Evolutionary conservation across 495 filamentous ascomycete genomes (phyloP).

Genomic region (Penicillium macrosclerotiorum): DNA sequence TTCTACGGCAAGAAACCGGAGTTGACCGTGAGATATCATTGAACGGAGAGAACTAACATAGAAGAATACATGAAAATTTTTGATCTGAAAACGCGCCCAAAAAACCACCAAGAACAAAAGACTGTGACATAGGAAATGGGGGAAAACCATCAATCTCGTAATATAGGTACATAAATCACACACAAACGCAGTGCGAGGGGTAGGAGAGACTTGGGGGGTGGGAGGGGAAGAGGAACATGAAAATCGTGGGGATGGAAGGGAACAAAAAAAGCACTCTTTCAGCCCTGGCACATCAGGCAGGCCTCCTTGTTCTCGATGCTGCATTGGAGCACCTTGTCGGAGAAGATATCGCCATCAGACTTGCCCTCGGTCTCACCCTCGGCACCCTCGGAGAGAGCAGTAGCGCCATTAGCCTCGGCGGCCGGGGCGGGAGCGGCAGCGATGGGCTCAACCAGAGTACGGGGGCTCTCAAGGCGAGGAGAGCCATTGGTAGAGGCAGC

Average conservation of each 20-base stretch:
- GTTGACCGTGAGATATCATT: too few relatives aligned
- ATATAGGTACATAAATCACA: slow-evolving; percentile 38
- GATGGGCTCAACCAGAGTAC: slow-evolving; percentile 67
- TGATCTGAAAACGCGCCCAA: too few relatives aligned
- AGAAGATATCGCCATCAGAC: slow-evolving; percentile 74
- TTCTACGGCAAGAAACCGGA: too few relatives aligned
- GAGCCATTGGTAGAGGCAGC: slow-evolving; percentile 10
- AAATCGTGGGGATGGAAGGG: slow-evolving; percentile 16
- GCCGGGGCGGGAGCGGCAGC: slow-evolving; percentile 35
- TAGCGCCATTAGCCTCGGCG: slow-evolving; percentile 11
- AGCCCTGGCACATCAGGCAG: slow-evolving; percentile 90
- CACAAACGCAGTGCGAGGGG: slow-evolving; percentile 4
- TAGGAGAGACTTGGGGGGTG: not conserved
- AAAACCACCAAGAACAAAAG: too few relatives aligned
- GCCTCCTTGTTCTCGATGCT: slow-evolving; percentile 90
- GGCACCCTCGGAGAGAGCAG: slow-evolving; percentile 47
- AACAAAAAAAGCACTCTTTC: slow-evolving; percentile 20
- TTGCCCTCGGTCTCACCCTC: slow-evolving; percentile 62
- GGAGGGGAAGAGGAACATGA: slow-evolving; percentile 12
- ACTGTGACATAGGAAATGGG: slow-evolving; percentile 12
- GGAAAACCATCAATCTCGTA: slow-evolving; percentile 41
- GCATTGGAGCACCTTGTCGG: slow-evolving; percentile 85
- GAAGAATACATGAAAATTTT: too few relatives aligned
- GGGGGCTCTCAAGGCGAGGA: slow-evolving; percentile 60
- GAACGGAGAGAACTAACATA: too few relatives aligned